Percentiles rank a stretch among this genome's conserved stretches.
Conservation (phyloP, 306 rosid species). For the Cicer arietinum region DNA sequence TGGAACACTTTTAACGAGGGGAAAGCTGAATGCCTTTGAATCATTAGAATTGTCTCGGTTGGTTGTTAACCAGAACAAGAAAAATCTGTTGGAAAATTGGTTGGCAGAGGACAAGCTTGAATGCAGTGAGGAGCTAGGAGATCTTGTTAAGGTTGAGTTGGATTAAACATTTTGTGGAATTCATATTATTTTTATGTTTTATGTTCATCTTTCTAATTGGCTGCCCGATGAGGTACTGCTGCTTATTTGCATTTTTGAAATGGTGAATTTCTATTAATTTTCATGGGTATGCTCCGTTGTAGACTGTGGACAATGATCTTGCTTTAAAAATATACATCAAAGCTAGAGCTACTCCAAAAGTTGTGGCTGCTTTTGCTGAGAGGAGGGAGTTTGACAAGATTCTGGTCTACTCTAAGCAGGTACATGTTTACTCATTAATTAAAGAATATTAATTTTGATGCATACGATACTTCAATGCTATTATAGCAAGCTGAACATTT, state of each 20-base stretch:
- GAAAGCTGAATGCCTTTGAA: constrained; percentile 94
- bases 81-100: constrained; percentile 98
- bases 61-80: constrained; percentile 99
- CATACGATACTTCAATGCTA: constrained; percentile 24
- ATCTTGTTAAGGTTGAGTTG: constrained; percentile 91
- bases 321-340: constrained; percentile 95
- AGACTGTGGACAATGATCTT: constrained; percentile 97
- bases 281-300: constrained; percentile 37
- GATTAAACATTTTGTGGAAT: constrained; percentile 24
- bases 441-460: constrained; percentile 34
- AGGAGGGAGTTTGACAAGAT: constrained; percentile 98
- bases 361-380: constrained; percentile 99
- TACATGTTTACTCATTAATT: constrained; percentile 41
- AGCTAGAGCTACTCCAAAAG: constrained; percentile 99
- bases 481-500: neutral
- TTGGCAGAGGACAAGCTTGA: constrained; percentile 99
- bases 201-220: constrained; percentile 21
- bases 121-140: constrained; percentile 99
- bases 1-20: constrained; percentile 92
- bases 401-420: constrained; percentile 97
- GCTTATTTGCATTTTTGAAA: constrained; percentile 12
- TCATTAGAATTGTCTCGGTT: constrained; percentile 94
- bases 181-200: constrained; percentile 20
- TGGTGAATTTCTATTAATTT: constrained; percentile 39
- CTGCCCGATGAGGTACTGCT: neutral